These are phyloP conservation scores for Globisporangium middletonii DNA, from an alignment of 352 stramenopile species.

Conservation along the genomic window DNA sequence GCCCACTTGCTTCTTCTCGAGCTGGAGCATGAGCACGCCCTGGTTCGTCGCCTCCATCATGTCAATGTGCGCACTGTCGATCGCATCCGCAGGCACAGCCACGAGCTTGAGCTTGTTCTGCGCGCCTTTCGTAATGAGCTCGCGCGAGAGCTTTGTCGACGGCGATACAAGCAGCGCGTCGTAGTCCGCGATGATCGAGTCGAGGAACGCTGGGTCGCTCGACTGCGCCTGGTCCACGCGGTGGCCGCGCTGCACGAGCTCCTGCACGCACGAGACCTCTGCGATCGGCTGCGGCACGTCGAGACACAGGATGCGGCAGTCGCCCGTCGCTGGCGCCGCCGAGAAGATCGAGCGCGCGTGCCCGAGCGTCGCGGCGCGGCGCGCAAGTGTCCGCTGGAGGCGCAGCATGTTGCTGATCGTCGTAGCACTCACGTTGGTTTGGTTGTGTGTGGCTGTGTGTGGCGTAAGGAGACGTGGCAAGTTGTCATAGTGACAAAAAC, in stretches of 20 bases:
- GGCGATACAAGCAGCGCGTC: conserved; percentile 62
- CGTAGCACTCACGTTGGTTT: too few relatives aligned
- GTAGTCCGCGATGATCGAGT: conserved; percentile 32
- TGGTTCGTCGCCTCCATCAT: conserved; percentile 73
- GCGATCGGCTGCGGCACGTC: conserved; percentile 43
- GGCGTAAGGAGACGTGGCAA: too few relatives aligned
- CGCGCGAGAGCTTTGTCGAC: conserved; percentile 32
- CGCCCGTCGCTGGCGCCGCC: background rate
- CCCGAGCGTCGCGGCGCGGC: background rate
- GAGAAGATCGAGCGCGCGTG: conserved; percentile 9
- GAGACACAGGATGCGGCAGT: conserved; percentile 55
- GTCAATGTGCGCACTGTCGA: conserved; percentile 61
- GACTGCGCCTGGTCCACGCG: conserved; percentile 41
- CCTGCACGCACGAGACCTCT: conserved; percentile 48
- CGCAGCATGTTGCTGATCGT: conserved; percentile 4
- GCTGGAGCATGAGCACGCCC: conserved; percentile 66
- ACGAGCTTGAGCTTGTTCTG: conserved; percentile 46
- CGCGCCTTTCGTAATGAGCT: conserved; percentile 35
- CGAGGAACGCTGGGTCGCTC: conserved; percentile 20
- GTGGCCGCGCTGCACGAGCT: conserved; percentile 69
- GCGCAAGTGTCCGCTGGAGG: conserved; percentile 6
- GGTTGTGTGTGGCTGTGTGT: too few relatives aligned
- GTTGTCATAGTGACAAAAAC: too few relatives aligned
- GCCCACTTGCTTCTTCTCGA: conserved; percentile 66
- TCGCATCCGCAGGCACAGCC: conserved; percentile 42